Base-by-base conservation (phyloP, 768 basidiomycete genomes). In the Ramaria rubella region DNA sequence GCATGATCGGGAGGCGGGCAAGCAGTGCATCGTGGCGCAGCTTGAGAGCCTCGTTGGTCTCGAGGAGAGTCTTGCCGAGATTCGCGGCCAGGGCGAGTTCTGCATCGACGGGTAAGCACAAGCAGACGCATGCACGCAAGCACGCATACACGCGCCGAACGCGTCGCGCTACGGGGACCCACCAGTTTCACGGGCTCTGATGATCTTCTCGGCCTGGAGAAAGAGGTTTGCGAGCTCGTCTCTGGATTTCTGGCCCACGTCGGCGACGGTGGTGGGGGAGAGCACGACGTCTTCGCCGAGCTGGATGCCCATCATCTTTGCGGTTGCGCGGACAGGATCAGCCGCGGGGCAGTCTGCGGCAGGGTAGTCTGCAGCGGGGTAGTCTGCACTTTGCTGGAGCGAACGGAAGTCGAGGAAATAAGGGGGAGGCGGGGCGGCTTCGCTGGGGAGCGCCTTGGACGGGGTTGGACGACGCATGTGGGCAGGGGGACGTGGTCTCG, bases 101-200 rank as follows among this genome's bases (percentile, higher is more conserved):
- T 83, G 57, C 36, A 54, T 58, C n/a, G 29, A 55, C 19, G n/a
- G 27, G 27, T 23, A 14, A 19, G 36, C 54, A n/a, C 26, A 42
- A 26, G 30, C 33, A 27, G 45, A 36, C 12, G 29, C 45, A 54
- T 14, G 33, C 21, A 34, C 34, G 27, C 57, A 60, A n/a, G n/a
- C n/a, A n/a, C n/a, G n/a, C n/a, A n/a, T n/a, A n/a, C n/a, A n/a
- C n/a, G 42, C 24, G 60, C 56, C 56, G 42, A 57, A 56, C 50
- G 26, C 44, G 36, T 31, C 26, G 29, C 34, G 21, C 17, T 36
- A 34, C 48, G 23, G 31, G n/a, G 44, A 70, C 82, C 49, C 66
- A 87, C 90, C 89, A 60, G 78, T 79, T 70, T 88, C 89, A 36
- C 90, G 76, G 58, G 83, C 81, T 66, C 82, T 85, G 61, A 93